Conservation (phyloP, 208 protist genomes). For the Wallacemonas collosoma region DNA sequence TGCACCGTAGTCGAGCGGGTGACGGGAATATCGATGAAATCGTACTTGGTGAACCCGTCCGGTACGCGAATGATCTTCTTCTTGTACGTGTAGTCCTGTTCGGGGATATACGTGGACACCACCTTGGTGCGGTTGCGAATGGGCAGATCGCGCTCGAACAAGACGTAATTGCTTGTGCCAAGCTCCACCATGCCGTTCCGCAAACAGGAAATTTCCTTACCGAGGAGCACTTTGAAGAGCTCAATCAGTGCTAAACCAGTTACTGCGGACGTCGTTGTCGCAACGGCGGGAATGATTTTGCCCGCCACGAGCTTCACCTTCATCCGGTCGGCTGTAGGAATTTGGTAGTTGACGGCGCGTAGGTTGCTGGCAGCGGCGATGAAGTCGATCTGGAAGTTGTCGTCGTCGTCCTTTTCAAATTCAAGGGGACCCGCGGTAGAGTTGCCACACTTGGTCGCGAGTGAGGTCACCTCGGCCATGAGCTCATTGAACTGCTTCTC, state of each 20-base stretch:
- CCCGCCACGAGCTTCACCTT: slow-evolving; percentile 95
- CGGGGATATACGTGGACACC: slow-evolving; percentile 76
- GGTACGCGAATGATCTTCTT: slow-evolving; percentile 83
- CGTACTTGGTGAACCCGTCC: slow-evolving; percentile 90
- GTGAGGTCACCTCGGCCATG: slow-evolving; percentile 37
- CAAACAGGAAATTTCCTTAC: slow-evolving; percentile 70
- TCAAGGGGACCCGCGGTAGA: slow-evolving; percentile 67
- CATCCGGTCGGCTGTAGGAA: slow-evolving; percentile 84
- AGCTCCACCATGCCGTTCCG: slow-evolving; percentile 90
- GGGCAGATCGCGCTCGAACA: slow-evolving; percentile 85
- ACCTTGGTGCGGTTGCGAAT: slow-evolving; percentile 73
- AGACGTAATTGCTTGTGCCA: slow-evolving; percentile 89
- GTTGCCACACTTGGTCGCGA: slow-evolving; percentile 48
- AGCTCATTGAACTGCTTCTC: slow-evolving; percentile 46
- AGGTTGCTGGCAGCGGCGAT: slow-evolving; percentile 93
- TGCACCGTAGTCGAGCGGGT: slow-evolving; percentile 70
- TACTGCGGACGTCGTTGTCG: slow-evolving; percentile 99
- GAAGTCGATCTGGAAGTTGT: slow-evolving; percentile 97
- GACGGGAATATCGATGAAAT: slow-evolving; percentile 66
- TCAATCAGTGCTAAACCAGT: slow-evolving; percentile 98
- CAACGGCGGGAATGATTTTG: slow-evolving; percentile 99
- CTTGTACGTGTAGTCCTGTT: slow-evolving; percentile 89
- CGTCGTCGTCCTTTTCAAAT: slow-evolving; percentile 97
- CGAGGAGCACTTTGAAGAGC: slow-evolving; percentile 96
- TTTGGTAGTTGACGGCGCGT: slow-evolving; percentile 93